phyloP scores from a whole-genome alignment of 2,329 filamentous ascomycete species.

The Aspergillus sergii region DNA sequence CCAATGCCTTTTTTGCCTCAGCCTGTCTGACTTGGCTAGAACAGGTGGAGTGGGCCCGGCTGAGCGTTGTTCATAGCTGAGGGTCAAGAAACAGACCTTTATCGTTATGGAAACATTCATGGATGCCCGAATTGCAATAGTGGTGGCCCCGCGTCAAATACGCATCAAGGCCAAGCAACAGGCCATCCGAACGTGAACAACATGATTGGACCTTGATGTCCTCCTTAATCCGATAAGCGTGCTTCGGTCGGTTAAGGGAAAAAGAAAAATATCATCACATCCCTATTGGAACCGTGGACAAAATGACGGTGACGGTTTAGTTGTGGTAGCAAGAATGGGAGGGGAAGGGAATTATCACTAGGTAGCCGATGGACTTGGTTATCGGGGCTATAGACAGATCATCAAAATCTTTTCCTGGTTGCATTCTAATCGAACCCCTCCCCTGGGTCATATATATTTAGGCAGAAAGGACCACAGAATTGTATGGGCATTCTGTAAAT shows the following conservation, averaged over 20 bases:
- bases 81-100: background rate
- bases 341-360: background rate
- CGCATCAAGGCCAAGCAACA: constrained; percentile 18
- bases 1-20: constrained; percentile 5
- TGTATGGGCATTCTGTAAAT: background rate
- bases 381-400: background rate
- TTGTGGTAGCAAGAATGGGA: background rate
- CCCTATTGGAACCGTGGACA: background rate
- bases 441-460: background rate
- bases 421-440: background rate
- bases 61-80: background rate
- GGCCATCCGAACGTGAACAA: constrained; percentile 10
- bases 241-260: constrained; percentile 22
- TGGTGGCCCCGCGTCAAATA: constrained; percentile 13
- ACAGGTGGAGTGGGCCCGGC: background rate
- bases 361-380: background rate
- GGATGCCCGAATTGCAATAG: constrained; percentile 17
- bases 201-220: constrained; percentile 14
- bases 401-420: background rate
- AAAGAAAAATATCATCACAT: constrained; percentile 8
- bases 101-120: constrained; percentile 6
- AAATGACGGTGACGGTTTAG: background rate
- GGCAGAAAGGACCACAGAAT: background rate
- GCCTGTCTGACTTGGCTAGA: constrained; percentile 8
- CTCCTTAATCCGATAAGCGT: constrained; percentile 20